These are phyloP conservation scores for Mallotus repandus DNA, from an alignment of 441 rosid genomes.

Conservation along the genomic window DNA sequence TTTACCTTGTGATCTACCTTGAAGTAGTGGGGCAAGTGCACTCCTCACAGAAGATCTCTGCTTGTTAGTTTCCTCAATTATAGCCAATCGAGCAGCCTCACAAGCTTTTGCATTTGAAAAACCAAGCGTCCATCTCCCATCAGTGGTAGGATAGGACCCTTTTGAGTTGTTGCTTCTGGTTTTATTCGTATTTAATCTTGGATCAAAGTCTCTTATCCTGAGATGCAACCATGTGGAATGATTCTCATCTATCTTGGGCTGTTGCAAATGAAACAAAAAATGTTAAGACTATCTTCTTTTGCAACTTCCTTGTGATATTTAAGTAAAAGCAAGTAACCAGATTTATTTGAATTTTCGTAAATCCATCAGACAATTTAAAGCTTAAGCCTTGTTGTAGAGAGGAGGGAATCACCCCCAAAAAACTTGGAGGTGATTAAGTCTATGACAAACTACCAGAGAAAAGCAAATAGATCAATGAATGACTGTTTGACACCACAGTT, in stretches of 20 bases:
- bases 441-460: background rate
- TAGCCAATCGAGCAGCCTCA: slow-evolving; percentile 44
- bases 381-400: background rate
- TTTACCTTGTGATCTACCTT: slow-evolving; percentile 26
- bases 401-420: background rate
- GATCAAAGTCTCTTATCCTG: slow-evolving; percentile 58
- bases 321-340: background rate
- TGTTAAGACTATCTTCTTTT: background rate
- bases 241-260: slow-evolving; percentile 63
- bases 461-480: background rate
- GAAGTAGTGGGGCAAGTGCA: slow-evolving; percentile 38
- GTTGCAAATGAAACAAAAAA: slow-evolving; percentile 21
- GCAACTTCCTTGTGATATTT: background rate
- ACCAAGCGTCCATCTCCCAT: slow-evolving; percentile 71
- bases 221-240: slow-evolving; percentile 71
- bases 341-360: background rate
- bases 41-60: slow-evolving; percentile 43
- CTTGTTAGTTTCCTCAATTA: slow-evolving; percentile 44
- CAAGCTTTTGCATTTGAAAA: slow-evolving; percentile 52
- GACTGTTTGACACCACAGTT: background rate
- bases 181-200: slow-evolving; percentile 37
- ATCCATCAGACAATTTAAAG: background rate
- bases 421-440: background rate
- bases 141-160: slow-evolving; percentile 30
- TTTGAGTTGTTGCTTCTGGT: slow-evolving; percentile 23